Conservation (phyloP, 768 basidiomycete species). For the Panellus pusillus region DNA sequence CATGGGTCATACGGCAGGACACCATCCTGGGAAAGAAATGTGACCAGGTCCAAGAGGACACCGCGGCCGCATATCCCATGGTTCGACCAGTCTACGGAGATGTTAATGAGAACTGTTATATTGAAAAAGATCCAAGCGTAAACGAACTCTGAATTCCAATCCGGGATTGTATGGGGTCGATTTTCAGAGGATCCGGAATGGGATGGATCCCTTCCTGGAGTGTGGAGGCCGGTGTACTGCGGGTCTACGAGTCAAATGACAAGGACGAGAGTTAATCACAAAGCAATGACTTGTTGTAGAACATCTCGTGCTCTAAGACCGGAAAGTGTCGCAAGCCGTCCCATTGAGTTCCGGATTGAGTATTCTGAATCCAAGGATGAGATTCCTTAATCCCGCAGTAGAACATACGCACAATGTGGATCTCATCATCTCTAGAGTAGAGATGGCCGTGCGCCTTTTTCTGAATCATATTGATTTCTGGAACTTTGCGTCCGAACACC, state of each 20-base stretch:
- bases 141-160: constrained; percentile 71
- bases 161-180: constrained; percentile 46
- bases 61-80: constrained; percentile 73
- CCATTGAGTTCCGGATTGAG: constrained; percentile 73
- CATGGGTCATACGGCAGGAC: constrained; percentile 64
- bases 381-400: neutral
- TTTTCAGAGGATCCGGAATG: constrained; percentile 47
- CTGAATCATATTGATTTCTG: constrained; percentile 46
- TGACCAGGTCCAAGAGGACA: constrained; percentile 63
- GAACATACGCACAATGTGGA: constrained; percentile 49
- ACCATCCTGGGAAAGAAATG: constrained; percentile 44
- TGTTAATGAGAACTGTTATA: neutral
- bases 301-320: constrained; percentile 50
- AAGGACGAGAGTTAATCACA: neutral
- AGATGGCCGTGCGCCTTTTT: constrained; percentile 15
- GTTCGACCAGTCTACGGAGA: constrained; percentile 59
- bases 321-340: constrained; percentile 59
- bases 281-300: constrained; percentile 57
- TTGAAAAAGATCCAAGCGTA: neutral
- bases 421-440: constrained; percentile 46
- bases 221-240: constrained; percentile 43
- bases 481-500: constrained; percentile 53
- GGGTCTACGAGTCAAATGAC: neutral
- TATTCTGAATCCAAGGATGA: constrained; percentile 46
- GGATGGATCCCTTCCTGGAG: constrained; percentile 47